These are phyloP conservation scores for Yamagishiella unicocca DNA, from an alignment of 139 green algal genomes.

Conservation along the genomic window DNA sequence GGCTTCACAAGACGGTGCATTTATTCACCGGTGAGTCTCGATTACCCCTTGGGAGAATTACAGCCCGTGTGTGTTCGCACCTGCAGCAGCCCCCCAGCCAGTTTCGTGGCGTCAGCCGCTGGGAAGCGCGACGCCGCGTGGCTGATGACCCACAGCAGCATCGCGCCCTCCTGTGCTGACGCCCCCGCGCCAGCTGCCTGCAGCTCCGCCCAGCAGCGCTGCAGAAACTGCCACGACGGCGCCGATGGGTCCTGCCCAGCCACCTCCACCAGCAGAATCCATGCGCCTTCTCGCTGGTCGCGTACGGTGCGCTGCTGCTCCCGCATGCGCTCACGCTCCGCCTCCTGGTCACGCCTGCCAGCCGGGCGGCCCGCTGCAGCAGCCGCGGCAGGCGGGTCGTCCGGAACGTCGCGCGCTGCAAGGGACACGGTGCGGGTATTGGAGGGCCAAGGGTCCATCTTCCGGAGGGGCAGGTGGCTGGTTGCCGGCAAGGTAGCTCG, in stretches of 20 bases:
- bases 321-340: neutral
- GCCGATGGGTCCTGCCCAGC: slow-evolving; percentile 67
- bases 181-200: slow-evolving; percentile 33
- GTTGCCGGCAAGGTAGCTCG: no score
- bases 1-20: no score
- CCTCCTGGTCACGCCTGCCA: neutral
- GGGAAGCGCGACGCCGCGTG: slow-evolving; percentile 74
- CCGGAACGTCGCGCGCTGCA: no score
- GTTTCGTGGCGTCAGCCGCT: slow-evolving; percentile 57
- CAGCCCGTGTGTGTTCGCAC: no score
- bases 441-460: no score
- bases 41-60: no score
- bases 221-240: slow-evolving; percentile 83
- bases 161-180: slow-evolving; percentile 46
- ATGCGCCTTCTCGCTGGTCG: slow-evolving; percentile 59
- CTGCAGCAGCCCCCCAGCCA: slow-evolving; percentile 73
- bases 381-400: neutral
- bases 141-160: slow-evolving; percentile 79
- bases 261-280: slow-evolving; percentile 76
- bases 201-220: slow-evolving; percentile 64
- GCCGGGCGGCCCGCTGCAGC: neutral
- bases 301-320: neutral
- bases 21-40: no score
- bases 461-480: no score
- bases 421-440: no score